Evolutionary conservation across 176 grass and related monocot genomes (phyloP).

Genomic region (Phoenix dactylifera): DNA sequence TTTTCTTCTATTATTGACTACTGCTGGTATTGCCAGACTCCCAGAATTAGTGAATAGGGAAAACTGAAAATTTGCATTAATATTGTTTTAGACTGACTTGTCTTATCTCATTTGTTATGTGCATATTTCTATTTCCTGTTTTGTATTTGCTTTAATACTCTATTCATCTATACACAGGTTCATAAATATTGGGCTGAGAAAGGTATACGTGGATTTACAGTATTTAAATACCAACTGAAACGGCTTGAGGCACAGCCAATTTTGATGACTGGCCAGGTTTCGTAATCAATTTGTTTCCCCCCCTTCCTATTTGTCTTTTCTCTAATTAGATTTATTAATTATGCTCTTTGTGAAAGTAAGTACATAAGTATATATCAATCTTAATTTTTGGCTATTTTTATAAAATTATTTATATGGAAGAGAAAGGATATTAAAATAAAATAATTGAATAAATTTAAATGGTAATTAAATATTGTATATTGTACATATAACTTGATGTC

Average conservation of each 20-base stretch:
- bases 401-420: neutral
- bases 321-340: neutral
- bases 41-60: no score
- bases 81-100: no score
- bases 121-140: neutral
- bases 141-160: neutral
- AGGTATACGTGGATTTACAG: slow-evolving; percentile 48
- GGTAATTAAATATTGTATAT: no score
- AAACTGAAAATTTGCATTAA: no score
- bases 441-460: no score
- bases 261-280: slow-evolving; percentile 71
- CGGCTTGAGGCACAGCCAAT: slow-evolving; percentile 65
- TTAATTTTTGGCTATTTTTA: neutral
- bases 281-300: neutral
- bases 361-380: neutral
- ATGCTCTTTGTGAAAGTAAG: neutral
- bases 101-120: neutral
- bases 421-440: no score
- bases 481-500: no score
- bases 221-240: slow-evolving; percentile 77
- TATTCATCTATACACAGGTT: slow-evolving; percentile 37
- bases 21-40: no score
- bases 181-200: slow-evolving; percentile 57
- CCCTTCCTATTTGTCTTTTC: neutral
- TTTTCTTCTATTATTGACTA: no score